Percentiles rank a stretch among this genome's conserved stretches.
Conservation (phyloP, 1,284 basidiomycete species). For the Fistulina hepatica region DNA sequence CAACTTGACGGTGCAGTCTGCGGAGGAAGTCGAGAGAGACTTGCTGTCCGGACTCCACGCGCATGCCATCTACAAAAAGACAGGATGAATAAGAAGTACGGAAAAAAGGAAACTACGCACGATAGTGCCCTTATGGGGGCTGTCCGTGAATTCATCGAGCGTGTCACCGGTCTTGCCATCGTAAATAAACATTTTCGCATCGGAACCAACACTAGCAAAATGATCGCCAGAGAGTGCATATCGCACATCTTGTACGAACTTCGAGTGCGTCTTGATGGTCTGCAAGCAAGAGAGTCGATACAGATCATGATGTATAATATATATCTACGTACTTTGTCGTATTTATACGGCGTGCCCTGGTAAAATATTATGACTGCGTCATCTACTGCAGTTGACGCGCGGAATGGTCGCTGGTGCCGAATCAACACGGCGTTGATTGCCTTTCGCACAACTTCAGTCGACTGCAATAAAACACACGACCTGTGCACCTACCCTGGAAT, state of each 20-base stretch:
- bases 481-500: conserved; percentile 62
- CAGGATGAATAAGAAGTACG: no score
- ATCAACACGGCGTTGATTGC: conserved; percentile 88
- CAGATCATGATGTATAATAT: not conserved
- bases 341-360: conserved; percentile 83
- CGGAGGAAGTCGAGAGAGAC: conserved; percentile 71
- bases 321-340: conserved; percentile 50
- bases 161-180: conserved; percentile 87
- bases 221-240: conserved; percentile 74
- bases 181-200: conserved; percentile 84
- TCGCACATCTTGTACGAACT: conserved; percentile 89
- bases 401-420: conserved; percentile 81
- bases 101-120: no score
- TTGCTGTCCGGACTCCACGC: conserved; percentile 72
- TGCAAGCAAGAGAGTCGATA: conserved; percentile 20
- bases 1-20: conserved; percentile 81
- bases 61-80: no score
- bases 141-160: conserved; percentile 53
- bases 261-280: conserved; percentile 84
- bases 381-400: conserved; percentile 82
- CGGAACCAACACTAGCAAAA: conserved; percentile 88
- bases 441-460: conserved; percentile 26
- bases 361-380: conserved; percentile 78
- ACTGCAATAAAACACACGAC: conserved; percentile 1
- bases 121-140: conserved; percentile 63